These are phyloP conservation scores for Babesia bigemina DNA, from an alignment of 169 alveolate species.

Conservation along the genomic window DNA sequence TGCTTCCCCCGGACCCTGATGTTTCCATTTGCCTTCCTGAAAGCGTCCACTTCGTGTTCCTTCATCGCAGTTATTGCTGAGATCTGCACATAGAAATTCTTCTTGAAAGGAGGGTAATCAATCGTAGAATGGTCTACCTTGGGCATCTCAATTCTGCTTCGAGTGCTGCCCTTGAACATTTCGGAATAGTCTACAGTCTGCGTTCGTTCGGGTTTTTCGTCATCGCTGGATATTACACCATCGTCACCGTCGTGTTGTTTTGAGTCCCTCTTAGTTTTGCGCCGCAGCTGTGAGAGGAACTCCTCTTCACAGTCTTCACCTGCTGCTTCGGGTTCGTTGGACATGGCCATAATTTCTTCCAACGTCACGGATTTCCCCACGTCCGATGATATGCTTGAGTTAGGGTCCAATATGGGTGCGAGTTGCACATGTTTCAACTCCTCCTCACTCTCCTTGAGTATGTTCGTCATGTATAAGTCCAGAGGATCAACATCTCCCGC, in stretches of 20 bases:
- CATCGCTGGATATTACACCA: slow-evolving; percentile 54
- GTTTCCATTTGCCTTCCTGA: slow-evolving; percentile 86
- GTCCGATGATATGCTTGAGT: slow-evolving; percentile 4
- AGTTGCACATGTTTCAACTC: slow-evolving; percentile 17
- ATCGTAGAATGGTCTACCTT: slow-evolving; percentile 84
- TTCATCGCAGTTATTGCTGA: slow-evolving; percentile 84
- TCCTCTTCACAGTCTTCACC: slow-evolving; percentile 30
- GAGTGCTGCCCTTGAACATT: slow-evolving; percentile 50
- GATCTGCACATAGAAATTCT: slow-evolving; percentile 86
- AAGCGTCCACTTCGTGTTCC: slow-evolving; percentile 88
- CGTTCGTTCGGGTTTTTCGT: slow-evolving; percentile 35
- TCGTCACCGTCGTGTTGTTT: slow-evolving; percentile 20
- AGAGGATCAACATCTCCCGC: slow-evolving; percentile 50
- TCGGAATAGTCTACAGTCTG: slow-evolving; percentile 52
- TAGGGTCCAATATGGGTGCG: slow-evolving; percentile 15
- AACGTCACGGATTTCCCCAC: slow-evolving; percentile 42
- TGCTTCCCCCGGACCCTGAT: slow-evolving; percentile 91
- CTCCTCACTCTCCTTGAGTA: slow-evolving; percentile 24
- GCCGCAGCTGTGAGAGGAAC: slow-evolving; percentile 14
- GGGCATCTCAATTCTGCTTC: slow-evolving; percentile 80
- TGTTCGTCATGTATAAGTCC: slow-evolving; percentile 51
- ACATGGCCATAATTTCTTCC: slow-evolving; percentile 59
- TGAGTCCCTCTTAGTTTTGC: slow-evolving; percentile 32
- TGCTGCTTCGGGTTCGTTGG: slow-evolving; percentile 15
- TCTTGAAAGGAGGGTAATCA: slow-evolving; percentile 83